A percentile compares a stretch with the other conserved stretches of the same genome.
Evolutionary conservation across 2,329 filamentous ascomycete genomes (phyloP).

Genomic region (Penicillium psychrosexuale): DNA sequence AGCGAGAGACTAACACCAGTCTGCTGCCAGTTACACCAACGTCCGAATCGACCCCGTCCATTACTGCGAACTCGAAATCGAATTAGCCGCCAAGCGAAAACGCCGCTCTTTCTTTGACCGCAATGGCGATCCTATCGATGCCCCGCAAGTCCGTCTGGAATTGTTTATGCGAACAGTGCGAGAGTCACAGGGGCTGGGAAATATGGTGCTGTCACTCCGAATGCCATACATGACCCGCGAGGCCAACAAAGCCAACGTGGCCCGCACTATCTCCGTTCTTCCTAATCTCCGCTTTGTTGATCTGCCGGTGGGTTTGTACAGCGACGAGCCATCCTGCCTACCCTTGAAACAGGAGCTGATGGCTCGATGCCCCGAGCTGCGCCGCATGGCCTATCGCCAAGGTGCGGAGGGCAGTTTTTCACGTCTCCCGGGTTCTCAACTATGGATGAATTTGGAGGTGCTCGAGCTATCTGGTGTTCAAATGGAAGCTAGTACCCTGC

Average conservation of each 20-base stretch:
- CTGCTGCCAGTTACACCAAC: slow-evolving; percentile 67
- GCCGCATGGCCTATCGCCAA: slow-evolving; percentile 80
- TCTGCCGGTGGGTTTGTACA: slow-evolving; percentile 81
- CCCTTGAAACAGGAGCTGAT: slow-evolving; percentile 81
- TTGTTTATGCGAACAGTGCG: slow-evolving; percentile 79
- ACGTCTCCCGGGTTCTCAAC: slow-evolving; percentile 57
- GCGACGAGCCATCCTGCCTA: slow-evolving; percentile 71
- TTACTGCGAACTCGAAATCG: slow-evolving; percentile 84
- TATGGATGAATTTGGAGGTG: slow-evolving; percentile 43
- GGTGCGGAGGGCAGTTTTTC: slow-evolving; percentile 78
- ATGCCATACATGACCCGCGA: slow-evolving; percentile 94
- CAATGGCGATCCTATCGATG: slow-evolving; percentile 77
- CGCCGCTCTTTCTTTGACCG: slow-evolving; percentile 69
- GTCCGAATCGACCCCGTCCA: slow-evolving; percentile 92
- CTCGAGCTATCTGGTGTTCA: slow-evolving; percentile 40
- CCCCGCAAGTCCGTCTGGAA: slow-evolving; percentile 69
- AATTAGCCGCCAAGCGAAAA: slow-evolving; percentile 75
- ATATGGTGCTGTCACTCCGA: slow-evolving; percentile 74
- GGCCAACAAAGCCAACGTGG: slow-evolving; percentile 77
- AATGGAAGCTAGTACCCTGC: slow-evolving; percentile 49
- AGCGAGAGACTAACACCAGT: slow-evolving; percentile 7
- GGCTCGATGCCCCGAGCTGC: slow-evolving; percentile 74
- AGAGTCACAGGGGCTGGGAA: slow-evolving; percentile 68
- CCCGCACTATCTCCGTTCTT: slow-evolving; percentile 77
- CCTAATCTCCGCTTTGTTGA: slow-evolving; percentile 87